Percentiles rank a stretch among this genome's conserved stretches.
Conservation (phyloP, 192 early-diverging fungal genomes). For the Diversispora epigaea region DNA sequence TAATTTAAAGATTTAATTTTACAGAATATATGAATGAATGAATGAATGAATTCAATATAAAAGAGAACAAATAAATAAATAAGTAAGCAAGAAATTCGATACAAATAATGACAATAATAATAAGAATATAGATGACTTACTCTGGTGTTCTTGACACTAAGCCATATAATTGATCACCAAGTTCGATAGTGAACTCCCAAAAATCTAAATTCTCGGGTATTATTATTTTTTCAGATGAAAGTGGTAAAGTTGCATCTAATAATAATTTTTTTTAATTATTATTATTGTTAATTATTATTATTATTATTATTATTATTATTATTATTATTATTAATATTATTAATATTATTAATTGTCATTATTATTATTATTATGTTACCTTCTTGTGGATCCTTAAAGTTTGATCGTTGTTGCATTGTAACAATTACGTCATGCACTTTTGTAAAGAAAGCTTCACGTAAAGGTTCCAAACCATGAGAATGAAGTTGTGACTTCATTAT, state of each 20-base stretch:
- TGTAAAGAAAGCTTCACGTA: conserved; percentile 51
- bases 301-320: background rate
- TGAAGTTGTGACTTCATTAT: conserved; percentile 37
- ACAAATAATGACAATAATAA: background rate
- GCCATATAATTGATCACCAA: conserved; percentile 74
- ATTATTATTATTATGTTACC: conserved; percentile 17
- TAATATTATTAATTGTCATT: background rate
- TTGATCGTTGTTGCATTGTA: conserved; percentile 54
- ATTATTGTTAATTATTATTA: background rate
- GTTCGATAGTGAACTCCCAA: conserved; percentile 75
- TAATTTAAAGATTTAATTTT: no score
- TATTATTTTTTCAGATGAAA: conserved; percentile 39
- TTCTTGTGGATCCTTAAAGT: conserved; percentile 51
- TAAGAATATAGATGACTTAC: background rate
- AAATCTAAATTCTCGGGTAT: conserved; percentile 67
- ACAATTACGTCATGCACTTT: conserved; percentile 54
- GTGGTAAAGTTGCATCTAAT: background rate
- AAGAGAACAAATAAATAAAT: background rate
- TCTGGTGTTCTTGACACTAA: conserved; percentile 55
- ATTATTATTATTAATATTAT: background rate
- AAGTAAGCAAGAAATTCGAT: background rate
- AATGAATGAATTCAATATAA: background rate
- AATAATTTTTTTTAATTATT: background rate
- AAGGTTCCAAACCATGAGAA: conserved; percentile 42
- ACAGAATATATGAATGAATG: background rate